Conservation (phyloP, 2,329 filamentous ascomycete genomes). For the Beauveria caledonica region DNA sequence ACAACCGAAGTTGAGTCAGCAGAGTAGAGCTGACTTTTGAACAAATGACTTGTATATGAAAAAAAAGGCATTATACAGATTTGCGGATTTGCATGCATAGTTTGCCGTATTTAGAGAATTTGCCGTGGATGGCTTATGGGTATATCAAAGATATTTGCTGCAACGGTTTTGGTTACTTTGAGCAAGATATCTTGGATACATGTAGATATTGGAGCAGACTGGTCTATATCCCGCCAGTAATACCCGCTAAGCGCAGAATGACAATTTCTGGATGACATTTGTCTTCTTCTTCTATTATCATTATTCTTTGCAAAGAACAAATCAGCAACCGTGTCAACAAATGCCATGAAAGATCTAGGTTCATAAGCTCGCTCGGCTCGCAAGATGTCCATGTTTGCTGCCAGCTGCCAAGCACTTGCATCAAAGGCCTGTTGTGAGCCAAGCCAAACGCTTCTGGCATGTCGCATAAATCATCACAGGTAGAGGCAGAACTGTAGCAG, state of each 20-base stretch:
- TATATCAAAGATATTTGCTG: not conserved
- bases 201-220: not conserved
- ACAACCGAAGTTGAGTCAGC: constrained; percentile 10
- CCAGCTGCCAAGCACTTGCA: too few relatives aligned
- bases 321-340: too few relatives aligned
- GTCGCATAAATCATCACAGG: too few relatives aligned
- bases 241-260: not conserved
- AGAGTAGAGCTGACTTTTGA: not conserved
- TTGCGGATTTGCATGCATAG: not conserved
- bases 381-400: too few relatives aligned
- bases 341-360: too few relatives aligned
- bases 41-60: not conserved
- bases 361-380: too few relatives aligned
- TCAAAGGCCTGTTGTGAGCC: too few relatives aligned
- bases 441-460: too few relatives aligned
- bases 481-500: not conserved
- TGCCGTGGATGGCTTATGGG: not conserved
- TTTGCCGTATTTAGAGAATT: not conserved
- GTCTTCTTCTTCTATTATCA: too few relatives aligned
- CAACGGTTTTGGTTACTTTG: not conserved
- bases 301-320: too few relatives aligned
- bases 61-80: not conserved
- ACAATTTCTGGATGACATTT: not conserved
- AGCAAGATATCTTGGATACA: not conserved
- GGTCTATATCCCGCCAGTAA: not conserved